Evolutionary conservation across 768 basidiomycete species (phyloP).

Genomic region (Calvatia gigantea): DNA sequence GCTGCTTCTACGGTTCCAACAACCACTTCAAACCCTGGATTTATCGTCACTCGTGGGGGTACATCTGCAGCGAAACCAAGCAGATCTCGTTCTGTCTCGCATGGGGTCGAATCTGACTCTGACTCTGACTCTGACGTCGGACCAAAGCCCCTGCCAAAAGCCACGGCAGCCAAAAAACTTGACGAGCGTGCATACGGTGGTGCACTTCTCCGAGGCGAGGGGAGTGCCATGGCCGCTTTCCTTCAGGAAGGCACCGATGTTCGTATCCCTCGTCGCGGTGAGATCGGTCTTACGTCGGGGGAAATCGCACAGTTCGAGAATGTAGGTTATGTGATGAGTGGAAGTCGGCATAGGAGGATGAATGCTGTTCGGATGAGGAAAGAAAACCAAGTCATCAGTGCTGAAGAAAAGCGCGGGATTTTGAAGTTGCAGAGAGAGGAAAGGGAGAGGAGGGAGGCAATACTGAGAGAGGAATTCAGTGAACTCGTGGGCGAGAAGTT

Average conservation of each 20-base stretch:
- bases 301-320: slow-evolving; percentile 86
- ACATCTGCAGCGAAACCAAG: not conserved
- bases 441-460: slow-evolving; percentile 83
- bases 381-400: slow-evolving; percentile 99
- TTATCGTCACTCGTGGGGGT: not conserved
- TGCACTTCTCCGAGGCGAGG: slow-evolving; percentile 90
- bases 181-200: slow-evolving; percentile 89
- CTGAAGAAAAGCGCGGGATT: slow-evolving; percentile 97
- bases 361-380: slow-evolving; percentile 98
- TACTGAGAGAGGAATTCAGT: slow-evolving; percentile 86
- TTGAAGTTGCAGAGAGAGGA: slow-evolving; percentile 94
- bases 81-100: not conserved
- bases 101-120: slow-evolving; percentile 30
- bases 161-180: slow-evolving; percentile 44
- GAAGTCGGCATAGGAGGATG: slow-evolving; percentile 92
- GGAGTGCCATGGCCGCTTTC: slow-evolving; percentile 97
- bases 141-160: slow-evolving; percentile 60
- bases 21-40: not conserved
- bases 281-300: slow-evolving; percentile 88
- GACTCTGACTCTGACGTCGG: slow-evolving; percentile 69
- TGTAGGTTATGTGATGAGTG: slow-evolving; percentile 98
- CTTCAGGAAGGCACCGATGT: slow-evolving; percentile 76
- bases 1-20: slow-evolving; percentile 3
- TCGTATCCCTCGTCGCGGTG: slow-evolving; percentile 97
- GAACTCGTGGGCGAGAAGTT: slow-evolving; percentile 77